Percentiles rank a stretch among this genome's conserved stretches.
Evolutionary conservation across 1,139 yeast genomes (phyloP).

Genomic region (Nakaseomyces sp.): DNA sequence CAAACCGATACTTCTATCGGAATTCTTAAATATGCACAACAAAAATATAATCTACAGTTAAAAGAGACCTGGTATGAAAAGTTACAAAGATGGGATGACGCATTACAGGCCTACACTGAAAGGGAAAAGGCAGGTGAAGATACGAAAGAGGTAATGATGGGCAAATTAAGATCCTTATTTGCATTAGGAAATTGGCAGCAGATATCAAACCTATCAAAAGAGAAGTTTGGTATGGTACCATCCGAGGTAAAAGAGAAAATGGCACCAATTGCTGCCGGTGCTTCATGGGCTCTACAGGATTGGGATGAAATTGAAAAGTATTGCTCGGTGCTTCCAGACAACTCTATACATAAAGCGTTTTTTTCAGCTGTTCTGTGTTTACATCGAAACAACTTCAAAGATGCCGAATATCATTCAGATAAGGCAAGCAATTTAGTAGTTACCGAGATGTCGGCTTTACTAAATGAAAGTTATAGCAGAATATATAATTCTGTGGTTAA

Average conservation of each 20-base stretch:
- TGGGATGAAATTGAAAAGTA: conserved; percentile 96
- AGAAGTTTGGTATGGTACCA: conserved; percentile 71
- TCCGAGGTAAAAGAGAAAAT: conserved; percentile 73
- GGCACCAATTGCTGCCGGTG: conserved; percentile 97
- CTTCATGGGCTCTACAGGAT: conserved; percentile 97
- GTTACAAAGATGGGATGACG: conserved; percentile 97
- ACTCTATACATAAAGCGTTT: conserved; percentile 90
- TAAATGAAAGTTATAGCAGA: conserved; percentile 91
- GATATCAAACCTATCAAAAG: conserved; percentile 73
- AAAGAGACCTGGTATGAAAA: conserved; percentile 98
- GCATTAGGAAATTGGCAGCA: conserved; percentile 99
- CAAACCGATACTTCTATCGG: conserved; percentile 99
- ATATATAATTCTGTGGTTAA: conserved; percentile 96
- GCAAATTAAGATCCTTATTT: conserved; percentile 95
- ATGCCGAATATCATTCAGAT: conserved; percentile 68
- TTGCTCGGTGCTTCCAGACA: conserved; percentile 79
- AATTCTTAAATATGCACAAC: conserved; percentile 88
- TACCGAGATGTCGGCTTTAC: conserved; percentile 89
- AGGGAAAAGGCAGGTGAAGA: conserved; percentile 47
- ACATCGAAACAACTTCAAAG: conserved; percentile 79
- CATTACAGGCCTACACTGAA: conserved; percentile 77
- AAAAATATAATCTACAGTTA: conserved; percentile 82
- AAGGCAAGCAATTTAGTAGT: conserved; percentile 83
- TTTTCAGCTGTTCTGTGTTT: conserved; percentile 82
- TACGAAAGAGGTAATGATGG: conserved; percentile 74